Base-by-base conservation (phyloP, 2,329 filamentous ascomycete species). In the Sporothrix brasiliensis region DNA sequence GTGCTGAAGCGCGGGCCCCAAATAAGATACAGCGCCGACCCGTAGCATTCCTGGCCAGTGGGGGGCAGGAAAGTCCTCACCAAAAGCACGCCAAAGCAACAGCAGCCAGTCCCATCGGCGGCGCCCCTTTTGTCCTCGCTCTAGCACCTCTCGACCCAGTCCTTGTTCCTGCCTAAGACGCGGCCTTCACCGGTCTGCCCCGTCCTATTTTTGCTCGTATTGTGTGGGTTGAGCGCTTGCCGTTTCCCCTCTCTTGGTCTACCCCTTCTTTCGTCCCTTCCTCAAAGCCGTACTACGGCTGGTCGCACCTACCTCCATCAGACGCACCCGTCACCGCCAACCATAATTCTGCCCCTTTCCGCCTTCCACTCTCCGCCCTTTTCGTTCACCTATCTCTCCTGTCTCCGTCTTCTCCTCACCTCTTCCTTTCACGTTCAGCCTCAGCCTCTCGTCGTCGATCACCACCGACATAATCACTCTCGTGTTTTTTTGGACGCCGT, bases 341-440 rank as follows among this genome's bases (percentile, higher is more conserved):
- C 70, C 70, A 56, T 49, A 50, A 72, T 73, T 73, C 70, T 73
- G 70, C 72, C 72, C 70, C 68, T 73, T 73, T 70, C 65, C 54
- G 60, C 60, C 68, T 69, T 63, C 49, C 53, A 49, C 39, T 44
- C 44, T 21, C 68, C 70, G 21, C 44, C 61, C 27, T 69, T 54
- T 56, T 56, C 58, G 34, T 65, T 30, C 30, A 47, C 58, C 39
- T 39, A 63, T 47, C 54, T 60, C 50, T 50, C n/a, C 24, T 71
- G 13, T 41, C 49, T 50, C 50, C 39, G 54, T 50, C 7, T 50
- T 27, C 39, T 71, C 53, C 47, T 52, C 69, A 50, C 39, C 41
- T 50, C 39, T 34, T 47, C 21, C 27, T 39, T 24, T 53, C 49
- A 52, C n/a, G 27, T 39, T 53, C 63, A 54, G 49, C 53, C 53